Evolutionary conservation across 352 stramenopile species (phyloP).

Genomic region (Phytophthora megakarya): DNA sequence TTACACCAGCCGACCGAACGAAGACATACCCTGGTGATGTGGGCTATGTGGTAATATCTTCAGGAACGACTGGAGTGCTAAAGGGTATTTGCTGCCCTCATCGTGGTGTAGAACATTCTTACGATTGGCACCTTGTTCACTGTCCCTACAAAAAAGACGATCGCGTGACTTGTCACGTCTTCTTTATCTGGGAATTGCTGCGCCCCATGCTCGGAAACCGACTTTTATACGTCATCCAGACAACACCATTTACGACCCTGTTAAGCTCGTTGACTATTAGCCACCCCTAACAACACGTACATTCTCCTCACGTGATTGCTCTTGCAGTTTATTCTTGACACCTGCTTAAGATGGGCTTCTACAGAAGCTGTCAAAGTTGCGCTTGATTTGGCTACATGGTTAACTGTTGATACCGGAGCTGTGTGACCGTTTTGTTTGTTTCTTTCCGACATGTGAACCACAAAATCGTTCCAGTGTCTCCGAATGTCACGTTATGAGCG

Average conservation of each 20-base stretch:
- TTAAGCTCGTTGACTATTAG: conserved; percentile 82
- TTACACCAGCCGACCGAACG: conserved; percentile 58
- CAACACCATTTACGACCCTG: conserved; percentile 92
- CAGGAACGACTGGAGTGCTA: conserved; percentile 90
- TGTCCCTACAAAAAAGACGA: conserved; percentile 76
- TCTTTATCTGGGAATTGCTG: conserved; percentile 95
- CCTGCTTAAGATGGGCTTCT: conserved; percentile 61
- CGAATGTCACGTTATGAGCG: conserved; percentile 93
- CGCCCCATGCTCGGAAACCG: conserved; percentile 89
- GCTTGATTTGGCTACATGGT: conserved; percentile 91
- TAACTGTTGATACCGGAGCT: conserved; percentile 94
- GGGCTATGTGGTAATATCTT: conserved; percentile 94
- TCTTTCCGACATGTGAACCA: conserved; percentile 86
- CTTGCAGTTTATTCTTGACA: conserved; percentile 88
- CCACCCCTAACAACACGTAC: conserved; percentile 81
- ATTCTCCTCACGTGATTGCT: conserved; percentile 95
- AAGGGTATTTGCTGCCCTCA: conserved; percentile 95
- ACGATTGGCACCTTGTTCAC: conserved; percentile 88
- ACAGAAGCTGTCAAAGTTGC: conserved; percentile 67
- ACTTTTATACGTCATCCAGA: conserved; percentile 93
- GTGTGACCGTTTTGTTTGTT: conserved; percentile 79
- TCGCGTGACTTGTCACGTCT: conserved; percentile 92
- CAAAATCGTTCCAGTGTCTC: conserved; percentile 95
- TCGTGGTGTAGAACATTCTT: conserved; percentile 92
- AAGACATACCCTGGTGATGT: conserved; percentile 84